Percentiles rank a stretch among this genome's conserved stretches.
phyloP scores from a whole-genome alignment of 2,329 filamentous ascomycete species.

The Arachnopeziza araneosa region DNA sequence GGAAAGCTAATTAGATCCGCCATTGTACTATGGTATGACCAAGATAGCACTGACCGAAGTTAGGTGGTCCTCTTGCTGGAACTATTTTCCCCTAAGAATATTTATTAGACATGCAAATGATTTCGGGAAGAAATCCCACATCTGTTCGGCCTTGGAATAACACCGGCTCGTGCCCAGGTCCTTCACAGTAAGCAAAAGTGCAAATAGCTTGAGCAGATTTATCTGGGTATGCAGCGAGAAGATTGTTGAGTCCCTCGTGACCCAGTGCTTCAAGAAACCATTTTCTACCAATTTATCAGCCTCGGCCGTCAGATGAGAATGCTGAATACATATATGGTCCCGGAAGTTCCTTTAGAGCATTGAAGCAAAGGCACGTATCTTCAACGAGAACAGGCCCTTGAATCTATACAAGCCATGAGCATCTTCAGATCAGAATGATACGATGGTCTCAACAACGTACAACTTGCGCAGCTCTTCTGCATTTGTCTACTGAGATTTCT shows the following conservation, averaged over 20 bases:
- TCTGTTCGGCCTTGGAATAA: conserved; percentile 89
- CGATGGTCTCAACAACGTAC: conserved; percentile 41
- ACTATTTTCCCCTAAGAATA: conserved; percentile 68
- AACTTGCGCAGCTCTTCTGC: conserved; percentile 69
- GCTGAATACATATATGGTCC: conserved; percentile 81
- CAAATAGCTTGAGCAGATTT: conserved; percentile 91
- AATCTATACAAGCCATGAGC: conserved; percentile 44
- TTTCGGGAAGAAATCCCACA: conserved; percentile 41
- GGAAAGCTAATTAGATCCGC: conserved; percentile 13
- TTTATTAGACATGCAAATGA: not conserved
- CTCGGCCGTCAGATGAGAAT: not conserved
- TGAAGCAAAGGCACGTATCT: conserved; percentile 92
- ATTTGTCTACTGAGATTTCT: conserved; percentile 87
- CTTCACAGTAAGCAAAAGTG: conserved; percentile 88
- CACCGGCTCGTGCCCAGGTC: conserved; percentile 76
- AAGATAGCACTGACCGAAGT: conserved; percentile 63
- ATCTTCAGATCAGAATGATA: not conserved
- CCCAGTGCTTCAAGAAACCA: conserved; percentile 86
- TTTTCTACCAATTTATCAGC: conserved; percentile 55
- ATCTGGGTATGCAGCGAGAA: conserved; percentile 82
- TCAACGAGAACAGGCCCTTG: conserved; percentile 88
- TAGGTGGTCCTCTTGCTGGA: conserved; percentile 68
- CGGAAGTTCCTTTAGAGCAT: conserved; percentile 82
- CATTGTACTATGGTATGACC: not conserved
- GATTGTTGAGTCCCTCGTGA: conserved; percentile 79